These are phyloP conservation scores for Plasmodium gonderi DNA, from an alignment of 169 alveolate species.

Conservation along the genomic window DNA sequence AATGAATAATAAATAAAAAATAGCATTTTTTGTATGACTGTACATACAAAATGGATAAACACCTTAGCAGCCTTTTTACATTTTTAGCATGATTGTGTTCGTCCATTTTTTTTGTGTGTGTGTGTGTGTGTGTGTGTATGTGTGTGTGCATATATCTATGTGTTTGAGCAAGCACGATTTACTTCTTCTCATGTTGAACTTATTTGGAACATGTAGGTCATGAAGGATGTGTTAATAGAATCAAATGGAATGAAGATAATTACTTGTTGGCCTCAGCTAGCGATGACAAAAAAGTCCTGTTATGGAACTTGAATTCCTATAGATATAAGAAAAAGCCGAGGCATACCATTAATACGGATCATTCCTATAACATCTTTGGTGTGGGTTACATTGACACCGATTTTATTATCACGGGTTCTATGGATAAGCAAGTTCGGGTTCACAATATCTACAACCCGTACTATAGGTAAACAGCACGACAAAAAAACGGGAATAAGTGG, in stretches of 20 bases:
- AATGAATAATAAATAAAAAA: too few relatives aligned
- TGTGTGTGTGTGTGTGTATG: not conserved
- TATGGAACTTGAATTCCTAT: slow-evolving; percentile 68
- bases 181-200: not conserved
- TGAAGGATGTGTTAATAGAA: slow-evolving; percentile 77
- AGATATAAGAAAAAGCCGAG: slow-evolving; percentile 22
- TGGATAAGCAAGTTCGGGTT: slow-evolving; percentile 76
- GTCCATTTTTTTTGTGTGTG: not conserved
- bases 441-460: slow-evolving; percentile 13
- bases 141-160: not conserved
- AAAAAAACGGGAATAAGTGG: not conserved
- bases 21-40: not conserved
- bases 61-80: not conserved
- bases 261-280: slow-evolving; percentile 78
- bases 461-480: not conserved
- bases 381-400: slow-evolving; percentile 75
- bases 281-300: slow-evolving; percentile 76
- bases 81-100: not conserved
- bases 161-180: not conserved
- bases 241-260: slow-evolving; percentile 78
- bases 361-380: slow-evolving; percentile 74
- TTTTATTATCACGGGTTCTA: slow-evolving; percentile 67
- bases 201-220: slow-evolving; percentile 47
- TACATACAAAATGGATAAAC: not conserved
- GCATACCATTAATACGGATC: slow-evolving; percentile 34